Evolutionary conservation across 768 basidiomycete genomes (phyloP).

Genomic region (Mrakia gelida): DNA sequence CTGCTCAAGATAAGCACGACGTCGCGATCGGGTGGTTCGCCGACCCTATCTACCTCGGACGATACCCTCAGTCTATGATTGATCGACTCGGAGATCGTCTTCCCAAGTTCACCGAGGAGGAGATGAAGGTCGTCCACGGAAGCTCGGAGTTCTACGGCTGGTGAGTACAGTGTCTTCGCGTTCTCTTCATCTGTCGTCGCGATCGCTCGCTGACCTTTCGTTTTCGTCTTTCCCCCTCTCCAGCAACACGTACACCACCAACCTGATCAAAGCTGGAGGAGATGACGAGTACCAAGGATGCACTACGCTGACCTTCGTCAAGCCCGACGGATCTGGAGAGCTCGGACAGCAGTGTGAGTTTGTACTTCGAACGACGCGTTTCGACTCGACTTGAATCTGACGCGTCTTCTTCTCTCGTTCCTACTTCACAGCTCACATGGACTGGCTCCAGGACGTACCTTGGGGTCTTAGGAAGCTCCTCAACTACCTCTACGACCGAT

Average conservation of each 20-base stretch:
- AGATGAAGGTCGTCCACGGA: slow-evolving; percentile 40
- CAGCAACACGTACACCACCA: slow-evolving; percentile 36
- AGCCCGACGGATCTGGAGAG: slow-evolving; percentile 34
- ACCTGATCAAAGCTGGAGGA: slow-evolving; percentile 37
- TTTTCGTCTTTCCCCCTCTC: slow-evolving; percentile 32
- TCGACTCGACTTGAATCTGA: not conserved
- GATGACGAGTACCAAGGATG: slow-evolving; percentile 37
- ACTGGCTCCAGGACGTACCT: slow-evolving; percentile 32
- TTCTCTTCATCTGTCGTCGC: not conserved
- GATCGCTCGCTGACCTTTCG: not conserved
- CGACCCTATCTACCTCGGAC: slow-evolving; percentile 68
- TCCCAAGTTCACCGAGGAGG: slow-evolving; percentile 40
- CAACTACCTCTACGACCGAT: slow-evolving; percentile 59
- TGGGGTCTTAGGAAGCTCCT: slow-evolving; percentile 49
- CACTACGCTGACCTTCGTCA: slow-evolving; percentile 34
- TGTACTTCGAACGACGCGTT: not conserved
- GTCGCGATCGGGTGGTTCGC: slow-evolving; percentile 44
- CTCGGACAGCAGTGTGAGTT: slow-evolving; percentile 24
- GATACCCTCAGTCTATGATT: slow-evolving; percentile 53
- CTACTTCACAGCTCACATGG: slow-evolving; percentile 8
- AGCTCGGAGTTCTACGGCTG: slow-evolving; percentile 36
- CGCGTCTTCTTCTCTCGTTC: not conserved
- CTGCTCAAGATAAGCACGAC: slow-evolving; percentile 68
- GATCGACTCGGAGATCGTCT: slow-evolving; percentile 39
- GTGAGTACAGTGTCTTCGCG: not conserved